Conservation (phyloP, 371 early-diverging fungal genomes). For the Zychaea mexicana region DNA sequence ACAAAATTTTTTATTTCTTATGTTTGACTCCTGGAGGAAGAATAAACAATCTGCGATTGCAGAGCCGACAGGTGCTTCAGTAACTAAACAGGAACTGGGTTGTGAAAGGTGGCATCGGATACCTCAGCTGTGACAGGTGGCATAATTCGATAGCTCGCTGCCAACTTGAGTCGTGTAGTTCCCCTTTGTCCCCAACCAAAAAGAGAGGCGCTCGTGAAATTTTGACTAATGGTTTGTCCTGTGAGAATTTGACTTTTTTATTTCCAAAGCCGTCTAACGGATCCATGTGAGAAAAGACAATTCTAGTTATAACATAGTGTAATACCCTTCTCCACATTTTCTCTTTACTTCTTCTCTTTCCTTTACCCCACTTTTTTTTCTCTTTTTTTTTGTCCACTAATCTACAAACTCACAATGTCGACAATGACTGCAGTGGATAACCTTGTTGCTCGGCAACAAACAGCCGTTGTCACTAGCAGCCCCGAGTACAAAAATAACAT, state of each 20-base stretch:
- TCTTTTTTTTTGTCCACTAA: background rate
- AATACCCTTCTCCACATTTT: background rate
- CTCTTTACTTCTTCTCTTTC: background rate
- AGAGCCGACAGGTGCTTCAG: too few species aligned
- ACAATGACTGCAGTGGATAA: constrained; percentile 34
- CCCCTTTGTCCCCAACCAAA: background rate
- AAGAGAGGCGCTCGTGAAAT: constrained; percentile 4
- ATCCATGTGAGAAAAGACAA: background rate
- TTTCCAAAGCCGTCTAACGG: background rate
- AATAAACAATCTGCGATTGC: too few species aligned
- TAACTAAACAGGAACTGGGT: too few species aligned
- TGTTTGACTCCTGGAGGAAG: too few species aligned
- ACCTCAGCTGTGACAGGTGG: too few species aligned
- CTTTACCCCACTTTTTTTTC: background rate
- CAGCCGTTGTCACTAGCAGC: constrained; percentile 32
- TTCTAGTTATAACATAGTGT: background rate
- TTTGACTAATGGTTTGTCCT: background rate
- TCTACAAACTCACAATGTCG: constrained; percentile 24
- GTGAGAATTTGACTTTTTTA: background rate
- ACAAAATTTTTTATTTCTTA: too few species aligned
- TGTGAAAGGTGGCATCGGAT: too few species aligned
- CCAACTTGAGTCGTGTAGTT: too few species aligned
- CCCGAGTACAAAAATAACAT: constrained; percentile 63
- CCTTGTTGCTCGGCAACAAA: constrained; percentile 41
- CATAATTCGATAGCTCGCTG: too few species aligned